These are phyloP conservation scores for Flammula alnicola DNA, from an alignment of 1,284 basidiomycete genomes.

Conservation along the genomic window DNA sequence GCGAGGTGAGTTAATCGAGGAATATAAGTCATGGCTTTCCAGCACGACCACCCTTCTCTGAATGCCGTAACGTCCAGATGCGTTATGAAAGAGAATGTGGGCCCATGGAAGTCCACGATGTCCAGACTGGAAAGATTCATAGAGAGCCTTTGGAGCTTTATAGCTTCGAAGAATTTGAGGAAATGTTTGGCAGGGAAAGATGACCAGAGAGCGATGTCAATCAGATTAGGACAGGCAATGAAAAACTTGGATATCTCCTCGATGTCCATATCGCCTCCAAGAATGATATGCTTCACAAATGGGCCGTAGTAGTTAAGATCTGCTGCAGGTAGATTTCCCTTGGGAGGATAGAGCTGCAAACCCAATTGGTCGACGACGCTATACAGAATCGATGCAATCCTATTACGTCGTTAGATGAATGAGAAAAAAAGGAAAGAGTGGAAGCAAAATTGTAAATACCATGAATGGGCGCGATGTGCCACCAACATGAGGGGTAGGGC, in stretches of 20 bases:
- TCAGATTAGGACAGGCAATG: slow-evolving; percentile 7
- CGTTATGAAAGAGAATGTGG: slow-evolving; percentile 5
- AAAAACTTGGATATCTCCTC: slow-evolving; percentile 2
- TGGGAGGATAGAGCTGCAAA: not conserved
- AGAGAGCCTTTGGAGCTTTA: slow-evolving; percentile 9
- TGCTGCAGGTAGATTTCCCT: not conserved
- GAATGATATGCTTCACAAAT: slow-evolving; percentile 15
- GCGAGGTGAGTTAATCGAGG: slow-evolving; percentile 13
- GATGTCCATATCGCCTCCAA: slow-evolving; percentile 8
- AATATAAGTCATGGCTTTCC: not conserved
- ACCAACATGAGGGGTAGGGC: slow-evolving; percentile 13
- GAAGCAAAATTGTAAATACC: slow-evolving; percentile 1
- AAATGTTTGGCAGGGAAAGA: not conserved
- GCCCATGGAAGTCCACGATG: not conserved
- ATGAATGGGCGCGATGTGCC: slow-evolving; percentile 10
- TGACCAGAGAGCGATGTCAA: slow-evolving; percentile 15
- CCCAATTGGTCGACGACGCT: not conserved
- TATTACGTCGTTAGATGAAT: not conserved
- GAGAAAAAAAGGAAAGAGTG: slow-evolving; percentile 31
- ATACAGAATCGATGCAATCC: slow-evolving; percentile 9
- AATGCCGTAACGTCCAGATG: slow-evolving; percentile 11
- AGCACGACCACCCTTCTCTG: not conserved
- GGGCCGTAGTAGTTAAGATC: slow-evolving; percentile 4
- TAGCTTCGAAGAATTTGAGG: not conserved
- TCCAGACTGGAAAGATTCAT: slow-evolving; percentile 4